A percentile compares a stretch with the other conserved stretches of the same genome.
phyloP scores from a whole-genome alignment of 495 filamentous ascomycete species.

The Darksidea phi region DNA sequence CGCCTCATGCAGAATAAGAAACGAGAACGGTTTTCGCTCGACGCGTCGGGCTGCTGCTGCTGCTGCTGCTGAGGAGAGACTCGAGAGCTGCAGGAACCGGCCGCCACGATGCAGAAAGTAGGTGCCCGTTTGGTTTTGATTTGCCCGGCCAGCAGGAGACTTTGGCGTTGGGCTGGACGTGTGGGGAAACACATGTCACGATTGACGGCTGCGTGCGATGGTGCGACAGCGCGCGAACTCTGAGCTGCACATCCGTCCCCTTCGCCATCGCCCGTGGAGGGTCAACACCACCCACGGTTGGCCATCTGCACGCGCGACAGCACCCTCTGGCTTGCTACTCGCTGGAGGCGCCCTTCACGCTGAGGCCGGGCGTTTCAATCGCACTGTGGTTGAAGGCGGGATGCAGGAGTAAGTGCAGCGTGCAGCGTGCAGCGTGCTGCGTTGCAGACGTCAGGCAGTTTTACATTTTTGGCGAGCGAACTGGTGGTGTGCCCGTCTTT shows the following conservation, averaged over 20 bases:
- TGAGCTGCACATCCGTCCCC: conserved; percentile 13
- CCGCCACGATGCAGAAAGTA: neutral
- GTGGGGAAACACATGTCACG: conserved; percentile 15
- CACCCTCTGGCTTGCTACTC: neutral
- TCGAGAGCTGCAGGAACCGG: conserved; percentile 27
- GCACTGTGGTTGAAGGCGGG: neutral
- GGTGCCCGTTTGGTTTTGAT: conserved; percentile 21
- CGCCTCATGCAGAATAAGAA: conserved; percentile 6
- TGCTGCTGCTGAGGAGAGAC: neutral
- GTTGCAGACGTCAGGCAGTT: conserved; percentile 12
- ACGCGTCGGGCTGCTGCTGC: neutral
- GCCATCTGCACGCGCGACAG: neutral
- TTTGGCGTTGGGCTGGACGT: conserved; percentile 2
- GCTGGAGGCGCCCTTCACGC: too few relatives aligned
- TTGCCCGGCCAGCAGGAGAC: conserved; percentile 22
- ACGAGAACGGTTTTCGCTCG: neutral
- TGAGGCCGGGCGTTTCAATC: conserved; percentile 4
- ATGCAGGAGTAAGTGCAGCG: neutral
- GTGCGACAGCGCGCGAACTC: conserved; percentile 26
- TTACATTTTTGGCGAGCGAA: conserved; percentile 8
- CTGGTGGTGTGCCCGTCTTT: neutral
- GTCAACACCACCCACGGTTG: conserved; percentile 11
- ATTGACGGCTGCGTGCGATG: conserved; percentile 9
- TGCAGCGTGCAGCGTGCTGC: conserved; percentile 1
- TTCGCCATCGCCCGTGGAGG: conserved; percentile 14